phyloP scores from a whole-genome alignment of 2,329 filamentous ascomycete genomes.

The Tolypocladium album region DNA sequence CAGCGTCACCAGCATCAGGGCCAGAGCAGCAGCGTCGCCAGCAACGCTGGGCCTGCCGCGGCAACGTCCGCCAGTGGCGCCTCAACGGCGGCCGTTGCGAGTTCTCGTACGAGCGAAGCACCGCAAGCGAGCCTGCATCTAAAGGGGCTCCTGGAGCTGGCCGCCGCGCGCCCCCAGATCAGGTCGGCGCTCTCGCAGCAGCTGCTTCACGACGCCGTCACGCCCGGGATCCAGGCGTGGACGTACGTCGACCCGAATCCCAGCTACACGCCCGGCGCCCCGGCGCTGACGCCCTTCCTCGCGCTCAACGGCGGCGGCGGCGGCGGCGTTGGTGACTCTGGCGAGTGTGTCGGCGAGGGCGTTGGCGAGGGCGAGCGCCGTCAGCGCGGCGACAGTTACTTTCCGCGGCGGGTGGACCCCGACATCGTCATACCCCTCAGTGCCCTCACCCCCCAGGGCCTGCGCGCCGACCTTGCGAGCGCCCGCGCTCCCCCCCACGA shows the following conservation, averaged over 20 bases:
- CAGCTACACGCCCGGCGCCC: neutral
- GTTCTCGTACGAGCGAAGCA: neutral
- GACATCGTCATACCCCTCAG: slow-evolving; percentile 4
- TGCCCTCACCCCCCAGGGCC: slow-evolving; percentile 1
- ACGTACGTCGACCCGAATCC: slow-evolving; percentile 10
- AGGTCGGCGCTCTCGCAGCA: neutral
- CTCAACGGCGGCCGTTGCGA: neutral
- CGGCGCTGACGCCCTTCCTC: neutral
- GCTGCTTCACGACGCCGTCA: slow-evolving; percentile 10
- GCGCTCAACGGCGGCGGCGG: neutral
- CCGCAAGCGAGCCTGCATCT: neutral
- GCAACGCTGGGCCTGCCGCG: no score
- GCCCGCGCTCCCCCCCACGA: neutral
- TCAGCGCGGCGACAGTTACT: neutral
- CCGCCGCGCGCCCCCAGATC: neutral
- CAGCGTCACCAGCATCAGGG: no score
- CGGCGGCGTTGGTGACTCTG: no score
- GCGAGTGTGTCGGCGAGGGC: no score
- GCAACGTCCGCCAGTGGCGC: neutral
- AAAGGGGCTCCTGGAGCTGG: neutral
- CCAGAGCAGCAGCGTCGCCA: neutral
- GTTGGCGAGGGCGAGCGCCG: no score
- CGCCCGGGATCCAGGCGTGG: slow-evolving; percentile 13
- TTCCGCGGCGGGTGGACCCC: slow-evolving; percentile 3
- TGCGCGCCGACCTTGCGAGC: neutral